A percentile compares a stretch with the other conserved stretches of the same genome.
Evolutionary conservation across 1,284 basidiomycete genomes (phyloP).

Genomic region (Marasmius oreades): DNA sequence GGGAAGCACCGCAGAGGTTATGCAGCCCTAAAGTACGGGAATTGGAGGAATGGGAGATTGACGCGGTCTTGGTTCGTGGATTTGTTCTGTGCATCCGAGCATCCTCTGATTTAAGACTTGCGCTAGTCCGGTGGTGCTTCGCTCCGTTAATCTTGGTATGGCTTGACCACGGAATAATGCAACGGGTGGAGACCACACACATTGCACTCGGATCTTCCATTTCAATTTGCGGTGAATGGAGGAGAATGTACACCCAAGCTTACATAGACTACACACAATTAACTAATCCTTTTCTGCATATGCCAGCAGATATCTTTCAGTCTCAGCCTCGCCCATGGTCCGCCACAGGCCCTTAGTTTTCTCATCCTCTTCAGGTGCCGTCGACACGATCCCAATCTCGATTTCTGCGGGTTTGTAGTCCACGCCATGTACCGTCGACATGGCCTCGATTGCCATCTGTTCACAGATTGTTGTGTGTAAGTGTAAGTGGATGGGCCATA

Average conservation of each 20-base stretch:
- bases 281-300: slow-evolving; percentile 89
- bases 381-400: slow-evolving; percentile 82
- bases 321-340: slow-evolving; percentile 80
- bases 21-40: slow-evolving; percentile 59
- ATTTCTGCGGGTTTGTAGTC: slow-evolving; percentile 93
- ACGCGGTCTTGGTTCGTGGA: slow-evolving; percentile 72
- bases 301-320: slow-evolving; percentile 82
- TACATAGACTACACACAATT: neutral
- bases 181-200: neutral
- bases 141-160: slow-evolving; percentile 26
- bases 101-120: slow-evolving; percentile 11
- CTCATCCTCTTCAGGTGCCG: slow-evolving; percentile 59
- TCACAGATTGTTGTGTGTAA: neutral
- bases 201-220: neutral
- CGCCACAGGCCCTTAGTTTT: slow-evolving; percentile 78
- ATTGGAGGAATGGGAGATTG: slow-evolving; percentile 70
- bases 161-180: neutral
- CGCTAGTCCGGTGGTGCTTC: slow-evolving; percentile 73
- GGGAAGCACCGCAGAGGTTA: slow-evolving; percentile 72
- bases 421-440: slow-evolving; percentile 90
- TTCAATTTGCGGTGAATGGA: neutral
- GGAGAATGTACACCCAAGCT: slow-evolving; percentile 7
- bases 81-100: neutral
- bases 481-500: neutral
- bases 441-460: slow-evolving; percentile 91